Base-by-base conservation (phyloP, 371 early-diverging fungal species). In the Saksenaea oblongispora region DNA sequence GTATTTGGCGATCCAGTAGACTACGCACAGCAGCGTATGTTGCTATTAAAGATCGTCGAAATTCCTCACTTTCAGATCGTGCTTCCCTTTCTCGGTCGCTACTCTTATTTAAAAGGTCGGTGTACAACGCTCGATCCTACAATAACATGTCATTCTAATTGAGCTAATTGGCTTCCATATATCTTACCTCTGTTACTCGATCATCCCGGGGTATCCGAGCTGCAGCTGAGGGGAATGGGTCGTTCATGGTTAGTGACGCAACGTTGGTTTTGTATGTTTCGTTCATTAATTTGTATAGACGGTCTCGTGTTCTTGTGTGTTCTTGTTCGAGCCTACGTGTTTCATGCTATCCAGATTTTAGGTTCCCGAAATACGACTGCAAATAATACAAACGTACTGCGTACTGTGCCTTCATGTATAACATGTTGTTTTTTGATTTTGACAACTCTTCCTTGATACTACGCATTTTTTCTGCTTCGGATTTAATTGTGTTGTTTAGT, bases 371-470 rank as follows among this genome's bases (percentile, higher is more conserved):
- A 22, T 34, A 34, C 18, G 4, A n/a, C 34, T 35, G 5, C 9
- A 27, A 47, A 34, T 13, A 2, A 28, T 47, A 47, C 11, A 11
- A 17, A 58, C 70, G 67, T 76, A 79, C 82, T 17, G 74, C 70
- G 58, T 79, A 79, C 61, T 82, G 82, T 42, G 79, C 47, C 47
- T 76, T 77, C 62, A 78, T 76, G 47, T 75, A 72, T 37, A 79
- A 74, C 65, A 79, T 71, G 34, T 79, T 77, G 37, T 79, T 66
- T 41, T 78, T 82, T 1, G 66, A 56, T 58, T 73, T 76, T 44
- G 68, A 60, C 11, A 82, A 59, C 41, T 82, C 82, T 59, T 75
- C 78, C 53, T 73, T 73, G 18, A 74, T 34, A 15, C 66, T 60
- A 5, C 67, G 71, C 11, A 63, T 62, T 24, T 70, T 56, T 47